Evolutionary conservation across 192 early-diverging fungal species (phyloP), one percentile per base, ranked within the genome.

Genomic region (Backusella macrospora): DNA sequence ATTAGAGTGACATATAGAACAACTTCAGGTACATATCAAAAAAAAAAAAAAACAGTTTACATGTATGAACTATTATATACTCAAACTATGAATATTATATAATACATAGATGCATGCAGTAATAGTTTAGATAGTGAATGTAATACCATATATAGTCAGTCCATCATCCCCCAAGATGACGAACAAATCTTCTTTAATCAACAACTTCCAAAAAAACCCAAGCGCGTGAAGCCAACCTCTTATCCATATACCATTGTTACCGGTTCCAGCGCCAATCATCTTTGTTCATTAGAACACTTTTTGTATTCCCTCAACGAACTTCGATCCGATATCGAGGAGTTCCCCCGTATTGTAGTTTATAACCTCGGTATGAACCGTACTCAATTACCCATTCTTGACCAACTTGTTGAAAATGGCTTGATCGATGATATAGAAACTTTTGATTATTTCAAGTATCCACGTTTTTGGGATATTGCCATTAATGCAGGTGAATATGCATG

Each of bases 401-500:
- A 80, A 75, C 76, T 87, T 23, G 76, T 79, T 34, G 64, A 72
- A 0, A 79, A 84, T 37, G 78, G 80, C 13, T 71, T 84, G 46
- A 78, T 85, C 10, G 79, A 85, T 59, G 86, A 85, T n/a, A 70
- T 83, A 9, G 55, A 78, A 3, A 63, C 45, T 43, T 84, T 87
- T 71, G 76, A 87, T 46, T 87, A 80, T 55, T 64, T 77, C 2
- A 42, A 63, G 0, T 85, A 87, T 45, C 86, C 86, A 10, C 66
- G 38, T 16, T 87, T 87, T 73, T 87, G 86, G 86, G 78, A 87
- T 29, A 80, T 87, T 38, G 78, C 71, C 0, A 62, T 84, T 18
- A 80, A 78, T 34, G 73, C 78, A 40, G 86, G 86, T 49, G 84
- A 87, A 73, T 87, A 87, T 66, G 86, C 77, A 21, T 87, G 86